phyloP scores from a whole-genome alignment of 305 asterid genomes.

The Fraxinus paxiana region DNA sequence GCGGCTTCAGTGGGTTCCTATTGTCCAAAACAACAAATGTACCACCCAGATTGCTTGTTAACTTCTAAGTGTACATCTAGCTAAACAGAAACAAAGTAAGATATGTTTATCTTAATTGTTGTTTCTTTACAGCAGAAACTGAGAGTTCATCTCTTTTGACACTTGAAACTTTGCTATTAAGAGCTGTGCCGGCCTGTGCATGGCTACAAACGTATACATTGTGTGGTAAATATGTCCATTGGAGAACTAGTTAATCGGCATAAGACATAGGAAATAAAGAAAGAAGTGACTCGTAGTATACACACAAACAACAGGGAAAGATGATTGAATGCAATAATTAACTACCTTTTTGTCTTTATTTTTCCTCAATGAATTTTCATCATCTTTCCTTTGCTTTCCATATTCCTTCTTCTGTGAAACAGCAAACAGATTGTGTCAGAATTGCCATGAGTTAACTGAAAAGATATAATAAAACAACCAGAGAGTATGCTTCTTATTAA shows the following conservation, averaged over 20 bases:
- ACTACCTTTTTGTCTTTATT: slow-evolving; percentile 77
- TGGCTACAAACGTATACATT: neutral
- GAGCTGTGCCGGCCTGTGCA: neutral
- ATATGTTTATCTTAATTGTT: neutral
- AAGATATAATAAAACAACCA: neutral
- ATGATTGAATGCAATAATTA: slow-evolving; percentile 15
- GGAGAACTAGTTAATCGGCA: neutral
- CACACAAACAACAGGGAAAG: slow-evolving; percentile 9
- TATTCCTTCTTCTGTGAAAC: slow-evolving; percentile 77
- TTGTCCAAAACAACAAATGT: neutral
- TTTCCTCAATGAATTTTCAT: slow-evolving; percentile 54
- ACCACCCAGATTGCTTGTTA: neutral
- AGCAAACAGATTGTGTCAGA: slow-evolving; percentile 27
- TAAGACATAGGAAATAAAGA: slow-evolving; percentile 5
- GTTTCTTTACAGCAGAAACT: neutral
- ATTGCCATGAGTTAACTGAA: slow-evolving; percentile 9
- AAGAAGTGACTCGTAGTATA: neutral
- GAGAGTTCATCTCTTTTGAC: neutral
- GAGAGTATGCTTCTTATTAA: neutral
- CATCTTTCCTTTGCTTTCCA: slow-evolving; percentile 83
- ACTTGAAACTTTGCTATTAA: neutral
- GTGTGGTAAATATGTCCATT: neutral
- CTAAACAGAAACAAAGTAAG: neutral
- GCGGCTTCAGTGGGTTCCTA: neutral
- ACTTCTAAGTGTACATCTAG: neutral